These are phyloP conservation scores for Meira nashicola DNA, from an alignment of 1,284 basidiomycete genomes.

Conservation along the genomic window DNA sequence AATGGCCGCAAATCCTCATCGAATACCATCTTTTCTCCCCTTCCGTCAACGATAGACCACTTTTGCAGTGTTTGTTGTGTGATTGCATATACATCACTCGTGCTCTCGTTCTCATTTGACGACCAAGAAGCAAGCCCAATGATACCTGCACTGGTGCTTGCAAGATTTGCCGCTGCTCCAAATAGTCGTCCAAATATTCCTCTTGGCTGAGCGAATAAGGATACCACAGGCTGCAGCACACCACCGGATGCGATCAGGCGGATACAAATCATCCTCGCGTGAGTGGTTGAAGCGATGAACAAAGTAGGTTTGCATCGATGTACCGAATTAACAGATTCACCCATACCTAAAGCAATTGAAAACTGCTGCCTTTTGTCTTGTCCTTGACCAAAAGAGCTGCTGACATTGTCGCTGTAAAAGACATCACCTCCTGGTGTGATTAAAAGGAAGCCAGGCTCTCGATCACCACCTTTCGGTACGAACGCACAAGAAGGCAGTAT, in stretches of 20 bases:
- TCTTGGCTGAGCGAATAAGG: conserved; percentile 35
- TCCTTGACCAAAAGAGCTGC: conserved; percentile 22
- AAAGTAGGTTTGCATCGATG: conserved; percentile 16
- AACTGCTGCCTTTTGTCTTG: conserved; percentile 25
- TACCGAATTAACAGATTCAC: conserved; percentile 27
- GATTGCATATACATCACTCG: conserved; percentile 35
- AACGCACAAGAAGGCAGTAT: conserved; percentile 26
- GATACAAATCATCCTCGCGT: conserved; percentile 29
- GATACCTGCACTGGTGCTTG: conserved; percentile 23
- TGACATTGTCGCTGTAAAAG: conserved; percentile 37
- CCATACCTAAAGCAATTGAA: conserved; percentile 17
- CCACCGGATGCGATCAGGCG: conserved; percentile 30
- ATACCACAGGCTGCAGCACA: conserved; percentile 24
- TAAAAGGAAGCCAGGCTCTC: conserved; percentile 39
- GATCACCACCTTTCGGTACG: conserved; percentile 18
- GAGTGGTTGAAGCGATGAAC: conserved; percentile 24
- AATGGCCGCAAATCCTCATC: conserved; percentile 45
- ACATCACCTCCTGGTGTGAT: conserved; percentile 29
- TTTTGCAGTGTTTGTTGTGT: conserved; percentile 37
- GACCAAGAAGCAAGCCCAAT: conserved; percentile 31
- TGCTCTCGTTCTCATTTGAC: conserved; percentile 17
- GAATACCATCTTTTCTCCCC: conserved; percentile 34
- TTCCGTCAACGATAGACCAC: conserved; percentile 44
- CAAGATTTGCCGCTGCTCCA: conserved; percentile 23
- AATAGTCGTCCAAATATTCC: conserved; percentile 44